These are phyloP conservation scores for Ogataea zsoltii DNA, from an alignment of 805 yeast species.

Conservation along the genomic window DNA sequence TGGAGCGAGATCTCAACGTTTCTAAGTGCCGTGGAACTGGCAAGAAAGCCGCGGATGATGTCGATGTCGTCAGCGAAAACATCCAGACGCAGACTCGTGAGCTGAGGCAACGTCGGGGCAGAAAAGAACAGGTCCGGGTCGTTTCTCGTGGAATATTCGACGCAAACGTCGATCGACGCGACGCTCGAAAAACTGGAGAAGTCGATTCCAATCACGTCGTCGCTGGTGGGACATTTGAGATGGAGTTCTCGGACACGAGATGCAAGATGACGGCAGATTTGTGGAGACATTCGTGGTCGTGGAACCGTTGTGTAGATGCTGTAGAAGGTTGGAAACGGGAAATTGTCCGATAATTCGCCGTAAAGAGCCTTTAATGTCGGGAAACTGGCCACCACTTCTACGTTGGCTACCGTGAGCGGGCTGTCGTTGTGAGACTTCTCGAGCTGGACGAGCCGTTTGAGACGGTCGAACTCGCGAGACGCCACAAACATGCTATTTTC, in stretches of 20 bases:
- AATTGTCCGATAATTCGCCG: constrained; percentile 1
- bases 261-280: not conserved
- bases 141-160: constrained; percentile 11
- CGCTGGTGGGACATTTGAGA: constrained; percentile 4
- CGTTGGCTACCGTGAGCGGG: constrained; percentile 1
- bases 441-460: constrained; percentile 5
- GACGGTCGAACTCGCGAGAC: constrained; percentile 6
- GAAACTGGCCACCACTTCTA: constrained; percentile 10
- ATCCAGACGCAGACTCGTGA: constrained; percentile 2
- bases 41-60: constrained; percentile 5
- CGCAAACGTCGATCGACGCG: constrained; percentile 5
- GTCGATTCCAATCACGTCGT: constrained; percentile 3
- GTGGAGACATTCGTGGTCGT: not conserved
- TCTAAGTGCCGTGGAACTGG: constrained; percentile 2
- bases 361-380: not conserved
- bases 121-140: not conserved
- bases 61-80: constrained; percentile 7
- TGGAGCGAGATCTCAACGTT: constrained; percentile 2
- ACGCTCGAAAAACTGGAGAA: not conserved
- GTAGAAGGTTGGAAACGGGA: constrained; percentile 10
- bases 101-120: constrained; percentile 3
- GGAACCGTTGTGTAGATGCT: constrained; percentile 6
- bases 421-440: not conserved
- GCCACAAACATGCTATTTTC: constrained; percentile 5
- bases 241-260: constrained; percentile 4